Conservation (phyloP, 106 monocot genomes). For the Posidonia australis region DNA sequence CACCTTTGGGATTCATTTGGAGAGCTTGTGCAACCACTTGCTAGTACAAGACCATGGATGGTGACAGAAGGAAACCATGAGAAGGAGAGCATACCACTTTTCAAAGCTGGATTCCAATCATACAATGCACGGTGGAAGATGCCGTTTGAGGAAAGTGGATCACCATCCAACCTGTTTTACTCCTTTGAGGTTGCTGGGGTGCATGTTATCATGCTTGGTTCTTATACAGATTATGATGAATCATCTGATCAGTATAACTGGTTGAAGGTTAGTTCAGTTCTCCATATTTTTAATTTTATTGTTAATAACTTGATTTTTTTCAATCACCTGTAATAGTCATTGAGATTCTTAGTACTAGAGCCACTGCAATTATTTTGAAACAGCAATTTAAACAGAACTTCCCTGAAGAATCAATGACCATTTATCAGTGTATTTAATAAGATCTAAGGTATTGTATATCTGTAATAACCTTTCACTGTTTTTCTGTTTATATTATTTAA, state of each 20-base stretch:
- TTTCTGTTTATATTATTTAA: too few species aligned
- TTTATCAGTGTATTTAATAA: too few species aligned
- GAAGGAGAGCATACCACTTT: slow-evolving; percentile 56
- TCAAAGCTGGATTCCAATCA: slow-evolving; percentile 59
- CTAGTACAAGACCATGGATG: slow-evolving; percentile 93
- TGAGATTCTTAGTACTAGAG: too few species aligned
- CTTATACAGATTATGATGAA: slow-evolving; percentile 79
- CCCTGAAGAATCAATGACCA: too few species aligned
- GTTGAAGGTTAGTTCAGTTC: slow-evolving; percentile 57
- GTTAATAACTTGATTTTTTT: too few species aligned
- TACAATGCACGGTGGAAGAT: slow-evolving; percentile 95
- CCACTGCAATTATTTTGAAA: too few species aligned
- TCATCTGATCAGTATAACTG: slow-evolving; percentile 75
- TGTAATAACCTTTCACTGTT: too few species aligned
- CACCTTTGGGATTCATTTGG: slow-evolving; percentile 92
- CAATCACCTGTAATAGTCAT: too few species aligned
- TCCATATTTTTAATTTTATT: too few species aligned
- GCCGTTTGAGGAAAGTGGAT: slow-evolving; percentile 88
- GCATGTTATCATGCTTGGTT: slow-evolving; percentile 93
- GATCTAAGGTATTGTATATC: too few species aligned
- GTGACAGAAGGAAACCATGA: slow-evolving; percentile 97
- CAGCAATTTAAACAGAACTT: too few species aligned
- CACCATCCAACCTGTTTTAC: slow-evolving; percentile 82
- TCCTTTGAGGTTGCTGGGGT: slow-evolving; percentile 79
- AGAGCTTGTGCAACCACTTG: slow-evolving; percentile 66